Percentiles rank a stretch among this genome's conserved stretches.
phyloP scores from a whole-genome alignment of 2,329 filamentous ascomycete species.

The Ophiostoma sp. region DNA sequence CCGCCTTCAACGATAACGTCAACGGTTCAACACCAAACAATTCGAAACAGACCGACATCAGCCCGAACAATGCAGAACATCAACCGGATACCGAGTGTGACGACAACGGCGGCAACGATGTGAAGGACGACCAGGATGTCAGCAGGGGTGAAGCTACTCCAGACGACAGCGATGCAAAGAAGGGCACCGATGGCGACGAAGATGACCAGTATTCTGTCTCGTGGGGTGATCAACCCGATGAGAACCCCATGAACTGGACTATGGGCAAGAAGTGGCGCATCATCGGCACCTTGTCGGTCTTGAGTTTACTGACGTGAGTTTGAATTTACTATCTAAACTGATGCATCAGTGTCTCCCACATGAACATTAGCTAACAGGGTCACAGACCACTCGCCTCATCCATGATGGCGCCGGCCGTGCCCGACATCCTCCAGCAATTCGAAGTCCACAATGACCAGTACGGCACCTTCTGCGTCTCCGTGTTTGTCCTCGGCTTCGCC shows the following conservation, averaged over 20 bases:
- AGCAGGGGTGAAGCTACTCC: neutral
- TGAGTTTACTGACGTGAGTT: conserved; percentile 5
- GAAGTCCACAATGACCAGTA: conserved; percentile 44
- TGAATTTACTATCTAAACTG: neutral
- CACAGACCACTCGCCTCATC: conserved; percentile 2
- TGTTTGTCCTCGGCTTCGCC: conserved; percentile 51
- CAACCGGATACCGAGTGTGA: neutral
- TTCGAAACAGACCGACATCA: neutral
- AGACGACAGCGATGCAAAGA: neutral
- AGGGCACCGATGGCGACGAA: neutral
- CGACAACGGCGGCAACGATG: neutral
- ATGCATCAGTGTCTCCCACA: neutral
- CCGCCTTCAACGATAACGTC: neutral
- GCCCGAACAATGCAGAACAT: neutral
- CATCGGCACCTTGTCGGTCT: neutral
- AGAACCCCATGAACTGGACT: conserved; percentile 1
- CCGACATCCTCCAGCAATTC: conserved; percentile 39
- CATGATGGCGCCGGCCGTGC: conserved; percentile 5
- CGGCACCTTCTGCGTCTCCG: conserved; percentile 57
- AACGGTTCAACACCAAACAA: neutral
- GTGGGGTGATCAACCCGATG: neutral
- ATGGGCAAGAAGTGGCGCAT: conserved; percentile 1
- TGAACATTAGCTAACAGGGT: neutral
- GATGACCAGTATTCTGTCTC: neutral
- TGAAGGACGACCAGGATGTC: neutral